Conservation (phyloP, 495 filamentous ascomycete genomes). For the Xylaria castorea region DNA sequence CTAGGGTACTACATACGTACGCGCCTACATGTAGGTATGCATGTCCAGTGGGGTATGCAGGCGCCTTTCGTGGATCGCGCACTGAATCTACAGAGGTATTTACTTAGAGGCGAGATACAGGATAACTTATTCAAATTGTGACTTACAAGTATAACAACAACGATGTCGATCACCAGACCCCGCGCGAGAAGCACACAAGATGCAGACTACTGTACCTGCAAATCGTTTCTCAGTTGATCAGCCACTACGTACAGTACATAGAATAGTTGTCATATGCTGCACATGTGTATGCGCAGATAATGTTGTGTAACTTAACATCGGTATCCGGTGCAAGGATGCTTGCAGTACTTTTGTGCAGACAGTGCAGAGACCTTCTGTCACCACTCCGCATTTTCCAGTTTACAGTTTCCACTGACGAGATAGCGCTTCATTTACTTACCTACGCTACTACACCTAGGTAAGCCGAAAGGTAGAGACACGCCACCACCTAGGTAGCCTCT, state of each 20-base stretch:
- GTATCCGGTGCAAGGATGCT: constrained; percentile 14
- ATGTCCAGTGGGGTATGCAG: neutral
- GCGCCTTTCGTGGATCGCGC: constrained; percentile 3
- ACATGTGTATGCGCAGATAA: constrained; percentile 3
- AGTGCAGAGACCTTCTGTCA: neutral
- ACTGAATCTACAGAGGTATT: neutral
- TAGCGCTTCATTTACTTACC: neutral
- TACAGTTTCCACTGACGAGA: neutral
- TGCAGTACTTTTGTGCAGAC: constrained; percentile 3
- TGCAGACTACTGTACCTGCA: neutral
- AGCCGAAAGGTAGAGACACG: neutral
- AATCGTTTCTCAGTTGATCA: neutral
- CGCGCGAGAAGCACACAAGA: neutral
- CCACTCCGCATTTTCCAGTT: neutral
- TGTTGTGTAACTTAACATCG: constrained; percentile 12
- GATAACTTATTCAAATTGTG: neutral
- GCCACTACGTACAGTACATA: neutral
- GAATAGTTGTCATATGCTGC: neutral
- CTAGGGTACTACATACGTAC: neutral
- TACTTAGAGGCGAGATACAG: neutral
- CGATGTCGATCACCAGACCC: neutral
- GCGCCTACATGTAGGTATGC: neutral
- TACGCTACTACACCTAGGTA: neutral
- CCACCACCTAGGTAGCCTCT: neutral
- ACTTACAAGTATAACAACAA: neutral